Base-by-base conservation (phyloP, 2,329 filamentous ascomycete species). In the Cladosporium austrohemisphaericum region DNA sequence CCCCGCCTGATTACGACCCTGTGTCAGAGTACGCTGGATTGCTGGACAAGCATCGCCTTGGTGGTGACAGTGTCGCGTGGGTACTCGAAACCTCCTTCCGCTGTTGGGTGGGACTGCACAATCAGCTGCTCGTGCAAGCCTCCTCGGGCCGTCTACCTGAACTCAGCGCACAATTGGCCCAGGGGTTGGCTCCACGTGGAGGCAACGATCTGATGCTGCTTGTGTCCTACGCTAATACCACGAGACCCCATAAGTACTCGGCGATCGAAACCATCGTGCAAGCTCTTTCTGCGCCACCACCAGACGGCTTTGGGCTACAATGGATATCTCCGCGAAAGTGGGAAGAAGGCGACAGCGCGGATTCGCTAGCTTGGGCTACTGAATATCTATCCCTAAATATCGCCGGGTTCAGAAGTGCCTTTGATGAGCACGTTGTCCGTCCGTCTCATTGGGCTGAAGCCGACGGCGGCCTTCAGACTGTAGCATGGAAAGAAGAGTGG, bases 401-500 rank as follows among this genome's bases (percentile, higher is more conserved):
- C 9, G 41, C 41, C 7, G 38, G 19, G 29, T 29, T 29, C 9
- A 13, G 38, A 25, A n/a, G 25, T 28, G 6, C 11, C 20, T 3
- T 28, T 29, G 8, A 28, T 2, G n/a, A 29, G 6, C 8, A 22
- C 13, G 13, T 13, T 9, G 13, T 35, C n/a, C 14, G 9, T 28
- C 22, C 37, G 8, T 14, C 22, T 2, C 16, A 46, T 19, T 46
- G 43, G 43, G 43, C 25, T 5, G 43, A 46, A 35, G 33, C 32
- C 3, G 43, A 46, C 18, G 43, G 43, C 10, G 23, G 43, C 11
- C 3, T 37, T 1, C 33, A 28, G 13, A 37, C 32, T 5, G 43
- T 26, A 2, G 50, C 46, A 16, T 32, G 35, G 20, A 49, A 51
- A n/a, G 38, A n/a, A 2, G 36, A 50, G 5, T 49, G 50, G 5